phyloP scores from a whole-genome alignment of 163 green algal species.

The Chloromonas sp. region DNA sequence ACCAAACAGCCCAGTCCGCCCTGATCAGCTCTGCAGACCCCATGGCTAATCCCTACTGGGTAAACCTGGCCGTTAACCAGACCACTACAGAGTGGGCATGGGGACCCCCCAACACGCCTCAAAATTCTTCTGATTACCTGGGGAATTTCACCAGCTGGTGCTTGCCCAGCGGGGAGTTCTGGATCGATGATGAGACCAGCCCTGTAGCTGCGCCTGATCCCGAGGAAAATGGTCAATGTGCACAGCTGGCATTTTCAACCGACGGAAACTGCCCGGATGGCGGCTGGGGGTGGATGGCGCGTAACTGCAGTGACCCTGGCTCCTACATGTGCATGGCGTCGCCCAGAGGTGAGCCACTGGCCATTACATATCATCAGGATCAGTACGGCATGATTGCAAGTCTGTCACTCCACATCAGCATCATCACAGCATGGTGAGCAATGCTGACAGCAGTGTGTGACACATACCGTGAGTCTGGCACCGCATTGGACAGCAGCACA shows the following conservation, averaged over 20 bases:
- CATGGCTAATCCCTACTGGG: background rate
- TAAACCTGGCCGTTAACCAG: background rate
- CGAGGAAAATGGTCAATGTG: background rate
- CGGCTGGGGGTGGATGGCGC: background rate
- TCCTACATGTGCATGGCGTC: conserved; percentile 3
- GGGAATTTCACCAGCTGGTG: background rate
- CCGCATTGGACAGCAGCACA: background rate
- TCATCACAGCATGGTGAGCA: background rate
- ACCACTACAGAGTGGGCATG: background rate
- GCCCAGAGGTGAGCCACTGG: background rate
- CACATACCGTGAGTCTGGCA: background rate
- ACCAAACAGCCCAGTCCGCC: background rate
- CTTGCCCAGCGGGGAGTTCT: too few species aligned
- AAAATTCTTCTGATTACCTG: background rate
- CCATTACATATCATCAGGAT: background rate
- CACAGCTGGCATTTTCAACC: background rate
- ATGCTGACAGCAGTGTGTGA: background rate
- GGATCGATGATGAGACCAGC: background rate
- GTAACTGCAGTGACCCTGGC: background rate
- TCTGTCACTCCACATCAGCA: background rate
- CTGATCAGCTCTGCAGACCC: background rate
- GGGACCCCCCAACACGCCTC: background rate
- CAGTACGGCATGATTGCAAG: background rate
- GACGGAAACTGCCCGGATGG: background rate
- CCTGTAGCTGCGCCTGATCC: background rate